Evolutionary conservation across 371 early-diverging fungal species (phyloP), one percentile per base, ranked within the genome.

Genomic region (Apophysomyces ossiformis): DNA sequence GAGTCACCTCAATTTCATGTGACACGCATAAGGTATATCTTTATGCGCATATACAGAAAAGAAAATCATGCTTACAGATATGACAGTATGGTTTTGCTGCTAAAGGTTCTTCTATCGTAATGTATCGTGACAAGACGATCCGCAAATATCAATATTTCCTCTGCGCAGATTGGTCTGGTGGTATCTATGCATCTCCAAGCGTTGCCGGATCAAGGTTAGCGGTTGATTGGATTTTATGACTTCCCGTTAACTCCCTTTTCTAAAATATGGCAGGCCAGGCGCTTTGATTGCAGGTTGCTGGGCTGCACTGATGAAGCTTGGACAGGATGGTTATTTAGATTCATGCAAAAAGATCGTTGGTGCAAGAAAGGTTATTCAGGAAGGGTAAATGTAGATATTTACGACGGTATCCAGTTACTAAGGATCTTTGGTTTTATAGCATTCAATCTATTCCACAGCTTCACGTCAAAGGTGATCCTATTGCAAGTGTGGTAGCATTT

Each of bases 271-370:
- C 68, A 78, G 90, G 45, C 93, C 95, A 26, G 99, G 99, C 37
- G 94, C 98, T 6, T 77, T 98, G 61, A 91, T 97, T 81, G 99
- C 99, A 15, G 96, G 94, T 13, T 96, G 97, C 81, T 98, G 97
- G 97, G 87, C 98, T 1, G 92, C 98, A 4, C 71, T 98, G 82
- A 85, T 95, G 80, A 85, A 88, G 57, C 88, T 95, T 77, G 99
- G 99, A 16, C 83, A 89, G 63, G 77, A 82, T 38, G 98, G 97
- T 0, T 98, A 98, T 74, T 83, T 96, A 36, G 83, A 92, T 56
- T 77, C 92, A 16, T 90, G 95, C 67, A 87, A 83, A 58, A 74
- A 92, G 37, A 96, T 98, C 66, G 88, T 97, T 32, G 84, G 84
- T 4, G 87, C 94, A 21, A 86, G 93, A 35, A 79, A 87, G 57